Percentiles rank a stretch among this genome's conserved stretches.
Evolutionary conservation across 257 asterid species (phyloP).

Genomic region (Nicotiana obtusifolia): DNA sequence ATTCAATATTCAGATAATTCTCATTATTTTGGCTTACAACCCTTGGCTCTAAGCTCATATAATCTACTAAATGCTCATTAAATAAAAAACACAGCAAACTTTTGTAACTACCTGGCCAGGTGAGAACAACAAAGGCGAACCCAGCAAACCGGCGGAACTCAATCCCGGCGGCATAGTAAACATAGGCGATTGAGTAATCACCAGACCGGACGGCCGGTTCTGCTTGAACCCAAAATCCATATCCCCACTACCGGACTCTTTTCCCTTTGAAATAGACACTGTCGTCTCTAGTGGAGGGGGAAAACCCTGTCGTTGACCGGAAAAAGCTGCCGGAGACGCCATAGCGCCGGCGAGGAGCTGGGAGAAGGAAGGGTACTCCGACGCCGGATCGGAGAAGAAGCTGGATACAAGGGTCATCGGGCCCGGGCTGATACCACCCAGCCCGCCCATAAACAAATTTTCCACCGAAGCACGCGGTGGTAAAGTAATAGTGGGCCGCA

Average conservation of each 20-base stretch:
- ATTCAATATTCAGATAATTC: no score
- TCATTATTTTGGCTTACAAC: no score
- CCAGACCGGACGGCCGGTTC: constrained; percentile 50
- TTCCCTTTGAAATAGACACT: no score
- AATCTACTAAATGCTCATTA: no score
- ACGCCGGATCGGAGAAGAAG: constrained; percentile 63
- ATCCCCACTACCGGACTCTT: no score
- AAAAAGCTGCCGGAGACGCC: constrained; percentile 28
- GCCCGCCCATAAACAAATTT: constrained; percentile 35
- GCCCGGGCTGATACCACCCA: constrained; percentile 55
- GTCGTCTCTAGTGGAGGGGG: no score
- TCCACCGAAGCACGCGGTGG: constrained; percentile 49
- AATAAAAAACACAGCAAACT: no score
- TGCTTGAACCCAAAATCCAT: constrained; percentile 36
- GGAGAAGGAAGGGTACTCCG: constrained; percentile 59
- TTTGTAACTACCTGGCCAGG: constrained; percentile 46
- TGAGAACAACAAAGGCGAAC: constrained; percentile 53
- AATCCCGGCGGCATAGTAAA: constrained; percentile 61
- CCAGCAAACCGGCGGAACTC: constrained; percentile 22
- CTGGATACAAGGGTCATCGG: constrained; percentile 68
- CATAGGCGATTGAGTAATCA: constrained; percentile 41
- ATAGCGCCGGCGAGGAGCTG: constrained; percentile 66
- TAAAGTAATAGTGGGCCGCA: constrained; percentile 40
- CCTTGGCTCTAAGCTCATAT: no score
- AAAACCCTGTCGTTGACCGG: not conserved